phyloP scores from a whole-genome alignment of 495 filamentous ascomycete genomes.

The Aspergillus sclerotioniger region DNA sequence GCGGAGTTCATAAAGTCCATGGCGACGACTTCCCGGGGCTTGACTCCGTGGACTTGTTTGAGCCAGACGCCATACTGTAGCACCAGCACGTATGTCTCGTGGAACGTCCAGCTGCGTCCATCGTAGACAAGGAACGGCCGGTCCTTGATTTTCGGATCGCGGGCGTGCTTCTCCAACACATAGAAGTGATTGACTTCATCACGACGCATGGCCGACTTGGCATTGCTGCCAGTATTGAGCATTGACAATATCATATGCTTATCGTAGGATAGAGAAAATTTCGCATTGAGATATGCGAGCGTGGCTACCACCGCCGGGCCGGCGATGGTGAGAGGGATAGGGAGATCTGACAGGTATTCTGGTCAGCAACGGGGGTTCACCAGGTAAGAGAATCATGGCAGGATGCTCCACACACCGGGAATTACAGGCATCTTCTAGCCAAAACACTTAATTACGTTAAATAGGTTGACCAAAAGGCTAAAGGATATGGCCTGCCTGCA shows the following conservation, averaged over 20 bases:
- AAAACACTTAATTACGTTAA: not conserved
- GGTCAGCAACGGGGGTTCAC: not conserved
- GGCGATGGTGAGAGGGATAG: slow-evolving; percentile 50
- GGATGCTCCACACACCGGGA: slow-evolving; percentile 14
- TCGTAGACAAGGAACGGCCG: slow-evolving; percentile 70
- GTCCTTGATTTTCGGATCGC: slow-evolving; percentile 52
- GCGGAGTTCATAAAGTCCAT: slow-evolving; percentile 87
- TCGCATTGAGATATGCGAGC: slow-evolving; percentile 80
- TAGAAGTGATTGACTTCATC: slow-evolving; percentile 79
- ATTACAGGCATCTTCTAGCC: not conserved
- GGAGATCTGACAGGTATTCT: slow-evolving; percentile 27
- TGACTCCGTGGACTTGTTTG: slow-evolving; percentile 64
- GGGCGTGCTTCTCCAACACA: slow-evolving; percentile 66
- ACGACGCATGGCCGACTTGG: slow-evolving; percentile 44
- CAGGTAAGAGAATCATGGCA: not conserved
- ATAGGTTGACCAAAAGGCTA: not conserved
- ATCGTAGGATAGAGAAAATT: slow-evolving; percentile 67
- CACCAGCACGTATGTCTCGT: slow-evolving; percentile 70
- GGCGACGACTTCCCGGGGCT: slow-evolving; percentile 78
- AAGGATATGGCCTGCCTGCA: not conserved
- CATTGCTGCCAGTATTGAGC: slow-evolving; percentile 39
- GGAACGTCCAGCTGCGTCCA: slow-evolving; percentile 74
- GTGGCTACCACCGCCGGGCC: slow-evolving; percentile 64
- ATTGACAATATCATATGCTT: slow-evolving; percentile 49
- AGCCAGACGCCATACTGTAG: slow-evolving; percentile 84